These are phyloP conservation scores for Hypoxylon cercidicola DNA, from an alignment of 495 filamentous ascomycete genomes.

Conservation along the genomic window DNA sequence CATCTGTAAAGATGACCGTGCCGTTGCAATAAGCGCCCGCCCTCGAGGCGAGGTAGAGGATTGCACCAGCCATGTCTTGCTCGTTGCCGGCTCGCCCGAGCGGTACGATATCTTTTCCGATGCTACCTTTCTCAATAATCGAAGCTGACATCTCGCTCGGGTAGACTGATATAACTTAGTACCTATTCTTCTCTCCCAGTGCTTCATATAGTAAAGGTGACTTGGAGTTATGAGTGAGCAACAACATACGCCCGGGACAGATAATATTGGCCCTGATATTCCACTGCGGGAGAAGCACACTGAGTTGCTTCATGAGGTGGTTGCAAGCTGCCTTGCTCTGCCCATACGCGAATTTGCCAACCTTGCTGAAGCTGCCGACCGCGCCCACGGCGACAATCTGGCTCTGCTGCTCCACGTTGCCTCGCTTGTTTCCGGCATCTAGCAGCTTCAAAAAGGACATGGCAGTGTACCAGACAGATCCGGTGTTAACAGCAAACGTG, in stretches of 20 bases:
- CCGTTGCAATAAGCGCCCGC: slow-evolving; percentile 74
- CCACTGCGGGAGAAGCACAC: slow-evolving; percentile 63
- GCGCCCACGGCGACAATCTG: slow-evolving; percentile 73
- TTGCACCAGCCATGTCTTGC: slow-evolving; percentile 71
- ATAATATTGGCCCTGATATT: slow-evolving; percentile 73
- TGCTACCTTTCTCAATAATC: slow-evolving; percentile 49
- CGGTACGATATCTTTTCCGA: slow-evolving; percentile 56
- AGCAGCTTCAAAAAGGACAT: slow-evolving; percentile 72
- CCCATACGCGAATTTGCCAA: slow-evolving; percentile 67
- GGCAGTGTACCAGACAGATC: slow-evolving; percentile 69
- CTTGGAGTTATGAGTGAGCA: slow-evolving; percentile 1
- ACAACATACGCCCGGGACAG: slow-evolving; percentile 69
- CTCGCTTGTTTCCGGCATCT: slow-evolving; percentile 67
- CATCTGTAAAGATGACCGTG: slow-evolving; percentile 66
- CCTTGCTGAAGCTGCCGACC: slow-evolving; percentile 69
- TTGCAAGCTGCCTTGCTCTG: slow-evolving; percentile 71
- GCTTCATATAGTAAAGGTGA: not conserved
- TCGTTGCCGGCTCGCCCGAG: slow-evolving; percentile 58
- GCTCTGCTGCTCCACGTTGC: slow-evolving; percentile 61
- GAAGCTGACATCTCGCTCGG: slow-evolving; percentile 70
- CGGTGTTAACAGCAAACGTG: slow-evolving; percentile 69
- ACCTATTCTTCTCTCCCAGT: not conserved
- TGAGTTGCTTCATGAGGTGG: slow-evolving; percentile 71
- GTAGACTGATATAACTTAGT: slow-evolving; percentile 58
- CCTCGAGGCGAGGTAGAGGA: slow-evolving; percentile 69